Percentiles rank a stretch among this genome's conserved stretches.
Evolutionary conservation across 2,329 filamentous ascomycete genomes (phyloP).

Genomic region (Rhinocladiella mackenziei): DNA sequence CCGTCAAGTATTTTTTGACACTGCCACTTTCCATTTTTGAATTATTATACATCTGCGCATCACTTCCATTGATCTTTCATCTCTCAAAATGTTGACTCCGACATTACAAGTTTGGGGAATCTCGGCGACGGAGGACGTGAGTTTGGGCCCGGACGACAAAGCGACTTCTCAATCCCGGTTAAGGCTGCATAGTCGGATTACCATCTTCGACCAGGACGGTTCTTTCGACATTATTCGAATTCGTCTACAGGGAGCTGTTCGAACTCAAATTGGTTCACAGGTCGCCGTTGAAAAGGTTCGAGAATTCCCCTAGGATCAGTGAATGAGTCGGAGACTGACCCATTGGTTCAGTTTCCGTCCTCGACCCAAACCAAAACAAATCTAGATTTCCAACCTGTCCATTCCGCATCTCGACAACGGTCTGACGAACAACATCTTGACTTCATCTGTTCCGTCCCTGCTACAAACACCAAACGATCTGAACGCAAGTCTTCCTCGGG

Average conservation of each 20-base stretch:
- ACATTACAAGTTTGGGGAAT: slow-evolving; percentile 20
- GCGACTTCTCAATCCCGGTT: slow-evolving; percentile 1
- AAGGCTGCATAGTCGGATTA: slow-evolving; percentile 19
- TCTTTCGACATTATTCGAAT: slow-evolving; percentile 20
- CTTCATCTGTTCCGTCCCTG: slow-evolving; percentile 17
- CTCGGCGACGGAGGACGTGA: slow-evolving; percentile 3
- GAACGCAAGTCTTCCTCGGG: neutral
- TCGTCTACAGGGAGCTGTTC: slow-evolving; percentile 16
- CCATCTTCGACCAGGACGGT: slow-evolving; percentile 13
- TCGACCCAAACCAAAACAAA: slow-evolving; percentile 10
- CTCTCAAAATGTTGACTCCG: slow-evolving; percentile 14
- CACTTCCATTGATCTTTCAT: too few species aligned
- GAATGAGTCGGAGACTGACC: neutral
- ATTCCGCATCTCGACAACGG: slow-evolving; percentile 10
- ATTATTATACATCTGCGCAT: too few species aligned
- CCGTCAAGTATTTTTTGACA: too few species aligned
- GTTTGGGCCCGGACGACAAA: slow-evolving; percentile 9
- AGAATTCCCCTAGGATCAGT: neutral
- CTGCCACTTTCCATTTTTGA: too few species aligned
- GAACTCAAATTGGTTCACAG: slow-evolving; percentile 15
- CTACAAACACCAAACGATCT: neutral
- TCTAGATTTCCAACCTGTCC: slow-evolving; percentile 21
- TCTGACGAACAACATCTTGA: slow-evolving; percentile 23
- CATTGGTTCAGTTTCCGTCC: slow-evolving; percentile 7
- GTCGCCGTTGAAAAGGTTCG: slow-evolving; percentile 14